Conservation (phyloP, 805 yeast genomes). For the Pichia thaimueangensis region DNA sequence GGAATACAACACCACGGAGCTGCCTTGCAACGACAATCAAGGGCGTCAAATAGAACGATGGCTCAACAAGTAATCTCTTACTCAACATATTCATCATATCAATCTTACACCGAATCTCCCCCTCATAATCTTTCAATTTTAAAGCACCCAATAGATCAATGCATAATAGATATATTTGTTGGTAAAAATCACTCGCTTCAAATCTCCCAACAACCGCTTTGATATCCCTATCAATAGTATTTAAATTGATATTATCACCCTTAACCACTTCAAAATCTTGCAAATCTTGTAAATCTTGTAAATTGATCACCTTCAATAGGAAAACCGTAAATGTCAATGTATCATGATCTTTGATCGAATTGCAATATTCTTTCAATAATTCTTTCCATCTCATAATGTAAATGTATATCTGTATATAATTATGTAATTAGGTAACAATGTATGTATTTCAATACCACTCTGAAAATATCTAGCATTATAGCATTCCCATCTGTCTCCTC, state of each 20-base stretch:
- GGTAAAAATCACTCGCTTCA: slow-evolving; percentile 1
- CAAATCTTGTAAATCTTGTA: slow-evolving; percentile 2
- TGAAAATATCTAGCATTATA: too few relatives aligned
- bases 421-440: too few relatives aligned
- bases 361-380: neutral
- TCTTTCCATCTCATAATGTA: neutral
- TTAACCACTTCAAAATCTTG: too few relatives aligned
- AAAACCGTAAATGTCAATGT: slow-evolving; percentile 4
- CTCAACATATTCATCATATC: slow-evolving; percentile 3
- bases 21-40: slow-evolving; percentile 6
- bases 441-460: too few relatives aligned
- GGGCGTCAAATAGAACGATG: slow-evolving; percentile 7
- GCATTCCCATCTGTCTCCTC: too few relatives aligned
- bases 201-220: neutral
- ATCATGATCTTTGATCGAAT: neutral
- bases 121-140: neutral
- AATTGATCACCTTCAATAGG: slow-evolving; percentile 1
- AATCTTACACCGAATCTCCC: slow-evolving; percentile 2
- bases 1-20: slow-evolving; percentile 1
- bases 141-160: neutral
- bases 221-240: neutral
- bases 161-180: slow-evolving; percentile 3
- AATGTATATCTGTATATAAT: neutral
- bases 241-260: slow-evolving; percentile 2
- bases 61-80: slow-evolving; percentile 7